A percentile compares a stretch with the other conserved stretches of the same genome.
phyloP scores from a whole-genome alignment of 164 flowering plant genomes.

The Stephania cephalantha region DNA sequence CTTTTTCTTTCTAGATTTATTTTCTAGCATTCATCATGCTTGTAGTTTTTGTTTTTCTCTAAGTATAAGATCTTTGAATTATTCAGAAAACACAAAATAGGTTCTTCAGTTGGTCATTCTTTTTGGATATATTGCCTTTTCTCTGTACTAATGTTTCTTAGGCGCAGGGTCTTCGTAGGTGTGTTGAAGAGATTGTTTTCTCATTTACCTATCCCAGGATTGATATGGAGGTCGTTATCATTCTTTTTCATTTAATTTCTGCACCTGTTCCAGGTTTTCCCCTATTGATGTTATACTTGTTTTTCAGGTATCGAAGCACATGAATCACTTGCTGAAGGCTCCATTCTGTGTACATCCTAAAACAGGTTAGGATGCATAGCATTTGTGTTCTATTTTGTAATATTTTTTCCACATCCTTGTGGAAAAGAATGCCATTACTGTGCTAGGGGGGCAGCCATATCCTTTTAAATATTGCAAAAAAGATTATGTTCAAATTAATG shows the following conservation, averaged over 20 bases:
- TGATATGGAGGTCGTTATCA: conserved; percentile 74
- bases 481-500: background rate
- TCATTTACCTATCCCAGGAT: conserved; percentile 83
- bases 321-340: conserved; percentile 94
- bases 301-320: conserved; percentile 81
- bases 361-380: conserved; percentile 50
- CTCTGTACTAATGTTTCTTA: conserved; percentile 16
- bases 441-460: background rate
- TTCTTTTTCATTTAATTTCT: conserved; percentile 2
- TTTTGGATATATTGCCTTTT: background rate
- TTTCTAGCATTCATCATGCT: background rate
- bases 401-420: background rate
- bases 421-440: background rate
- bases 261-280: conserved; percentile 6
- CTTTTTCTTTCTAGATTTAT: background rate
- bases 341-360: conserved; percentile 98
- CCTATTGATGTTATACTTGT: background rate
- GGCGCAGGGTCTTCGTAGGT: conserved; percentile 61
- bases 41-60: background rate
- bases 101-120: background rate
- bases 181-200: conserved; percentile 89
- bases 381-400: background rate
- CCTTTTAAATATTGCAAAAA: too few species aligned
- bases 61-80: background rate
- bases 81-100: background rate